A percentile compares a stretch with the other conserved stretches of the same genome.
Conservation (phyloP, 441 rosid species). For the Erodium trifolium region DNA sequence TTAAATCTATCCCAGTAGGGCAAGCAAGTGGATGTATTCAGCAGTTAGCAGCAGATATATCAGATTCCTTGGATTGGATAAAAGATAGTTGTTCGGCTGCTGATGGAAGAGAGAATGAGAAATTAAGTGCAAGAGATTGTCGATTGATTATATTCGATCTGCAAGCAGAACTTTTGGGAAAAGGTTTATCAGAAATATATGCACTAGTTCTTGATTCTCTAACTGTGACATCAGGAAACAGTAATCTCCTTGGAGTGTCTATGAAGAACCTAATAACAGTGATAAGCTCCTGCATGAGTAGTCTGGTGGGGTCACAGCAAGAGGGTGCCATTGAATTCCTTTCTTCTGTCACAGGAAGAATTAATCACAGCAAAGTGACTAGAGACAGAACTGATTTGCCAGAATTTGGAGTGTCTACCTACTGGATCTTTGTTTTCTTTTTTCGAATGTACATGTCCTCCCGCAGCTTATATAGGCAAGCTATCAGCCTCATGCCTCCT, state of each 20-base stretch:
- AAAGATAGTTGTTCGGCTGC: slow-evolving; percentile 29
- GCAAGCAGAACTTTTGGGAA: slow-evolving; percentile 55
- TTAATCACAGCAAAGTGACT: no score
- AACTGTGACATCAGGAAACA: slow-evolving; percentile 63
- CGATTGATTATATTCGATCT: slow-evolving; percentile 21
- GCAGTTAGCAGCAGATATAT: slow-evolving; percentile 51
- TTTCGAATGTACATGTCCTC: slow-evolving; percentile 62
- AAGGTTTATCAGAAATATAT: slow-evolving; percentile 65
- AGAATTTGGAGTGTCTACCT: slow-evolving; percentile 32
- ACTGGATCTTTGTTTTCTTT: slow-evolving; percentile 62
- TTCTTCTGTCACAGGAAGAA: slow-evolving; percentile 36
- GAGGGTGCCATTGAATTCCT: slow-evolving; percentile 43
- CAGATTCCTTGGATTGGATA: slow-evolving; percentile 65
- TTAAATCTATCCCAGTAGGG: slow-evolving; percentile 76
- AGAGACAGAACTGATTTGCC: slow-evolving; percentile 11
- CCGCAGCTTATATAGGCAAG: slow-evolving; percentile 69
- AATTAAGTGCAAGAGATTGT: slow-evolving; percentile 19
- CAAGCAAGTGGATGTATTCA: slow-evolving; percentile 65
- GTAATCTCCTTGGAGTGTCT: slow-evolving; percentile 53
- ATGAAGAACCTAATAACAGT: slow-evolving; percentile 44
- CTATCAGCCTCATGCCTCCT: slow-evolving; percentile 62
- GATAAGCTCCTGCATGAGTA: slow-evolving; percentile 48
- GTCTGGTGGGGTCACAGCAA: slow-evolving; percentile 41
- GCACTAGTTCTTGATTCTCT: slow-evolving; percentile 56
- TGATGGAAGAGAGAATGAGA: slow-evolving; percentile 29